Conservation (phyloP, 768 basidiomycete species). For the Tulasnella sp. region DNA sequence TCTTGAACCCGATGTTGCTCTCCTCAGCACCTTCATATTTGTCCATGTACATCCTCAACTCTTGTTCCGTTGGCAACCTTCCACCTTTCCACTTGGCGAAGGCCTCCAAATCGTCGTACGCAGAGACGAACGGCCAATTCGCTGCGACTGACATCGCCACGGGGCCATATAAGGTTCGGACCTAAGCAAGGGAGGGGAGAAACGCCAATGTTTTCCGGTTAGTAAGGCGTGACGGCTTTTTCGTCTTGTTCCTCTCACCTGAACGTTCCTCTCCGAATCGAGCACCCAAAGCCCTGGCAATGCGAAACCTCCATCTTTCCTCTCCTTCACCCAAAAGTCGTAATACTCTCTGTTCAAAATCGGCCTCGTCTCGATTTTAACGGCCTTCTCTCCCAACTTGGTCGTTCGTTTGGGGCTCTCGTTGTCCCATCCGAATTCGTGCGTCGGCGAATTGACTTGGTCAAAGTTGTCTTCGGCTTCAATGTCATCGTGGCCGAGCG, state of each 20-base stretch:
- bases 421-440: constrained; percentile 94
- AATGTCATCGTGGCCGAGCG: constrained; percentile 76
- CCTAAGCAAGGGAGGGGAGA: constrained; percentile 39
- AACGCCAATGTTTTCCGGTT: neutral
- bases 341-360: constrained; percentile 87
- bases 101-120: constrained; percentile 68
- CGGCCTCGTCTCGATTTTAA: constrained; percentile 79
- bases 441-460: constrained; percentile 35
- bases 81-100: constrained; percentile 89
- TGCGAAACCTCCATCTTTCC: constrained; percentile 43
- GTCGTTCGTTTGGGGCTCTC: constrained; percentile 68
- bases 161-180: constrained; percentile 85
- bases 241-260: constrained; percentile 40
- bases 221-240: neutral
- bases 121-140: constrained; percentile 82
- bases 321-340: constrained; percentile 49
- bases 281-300: constrained; percentile 74
- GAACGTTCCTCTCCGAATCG: constrained; percentile 43
- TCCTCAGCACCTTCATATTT: constrained; percentile 41
- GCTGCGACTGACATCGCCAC: constrained; percentile 69
- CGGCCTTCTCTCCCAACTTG: constrained; percentile 49
- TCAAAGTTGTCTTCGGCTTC: constrained; percentile 58
- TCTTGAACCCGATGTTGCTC: constrained; percentile 53
- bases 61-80: constrained; percentile 84
- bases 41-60: constrained; percentile 74